Conservation (phyloP, 257 asterid genomes). For the Salvia rosmarinus region DNA sequence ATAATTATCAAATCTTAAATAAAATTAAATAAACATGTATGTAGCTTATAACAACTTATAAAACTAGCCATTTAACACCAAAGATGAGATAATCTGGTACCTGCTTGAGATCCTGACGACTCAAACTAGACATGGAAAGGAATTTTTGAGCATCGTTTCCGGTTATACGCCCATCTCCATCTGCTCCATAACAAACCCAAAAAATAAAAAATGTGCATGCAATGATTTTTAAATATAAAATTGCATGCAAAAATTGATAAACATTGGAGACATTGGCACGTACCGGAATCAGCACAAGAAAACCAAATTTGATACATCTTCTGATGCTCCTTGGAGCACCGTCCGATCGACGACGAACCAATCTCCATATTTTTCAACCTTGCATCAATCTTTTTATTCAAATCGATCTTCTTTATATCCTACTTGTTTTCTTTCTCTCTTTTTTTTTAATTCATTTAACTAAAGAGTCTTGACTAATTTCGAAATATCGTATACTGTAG, state of each 20-base stretch:
- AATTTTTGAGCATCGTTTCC: conserved; percentile 77
- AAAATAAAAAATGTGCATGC: no score
- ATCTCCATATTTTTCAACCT: conserved; percentile 57
- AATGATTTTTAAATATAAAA: no score
- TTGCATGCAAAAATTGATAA: no score
- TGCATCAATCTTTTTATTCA: neutral
- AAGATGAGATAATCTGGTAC: conserved; percentile 38
- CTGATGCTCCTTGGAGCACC: conserved; percentile 70
- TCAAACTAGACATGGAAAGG: conserved; percentile 65
- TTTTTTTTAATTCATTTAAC: conserved; percentile 3
- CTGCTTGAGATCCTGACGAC: conserved; percentile 86
- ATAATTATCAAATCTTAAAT: no score
- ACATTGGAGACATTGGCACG: no score
- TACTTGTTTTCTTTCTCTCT: neutral
- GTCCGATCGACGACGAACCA: conserved; percentile 61
- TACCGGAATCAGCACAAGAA: conserved; percentile 73
- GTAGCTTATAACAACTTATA: no score
- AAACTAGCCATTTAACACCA: no score
- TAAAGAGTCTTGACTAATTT: neutral
- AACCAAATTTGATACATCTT: conserved; percentile 80
- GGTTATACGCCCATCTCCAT: conserved; percentile 81
- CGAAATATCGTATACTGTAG: neutral
- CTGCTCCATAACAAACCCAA: no score
- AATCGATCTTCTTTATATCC: neutral
- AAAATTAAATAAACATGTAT: no score